Base-by-base conservation (phyloP, 768 basidiomycete genomes). In the Agaricus bisporus region DNA sequence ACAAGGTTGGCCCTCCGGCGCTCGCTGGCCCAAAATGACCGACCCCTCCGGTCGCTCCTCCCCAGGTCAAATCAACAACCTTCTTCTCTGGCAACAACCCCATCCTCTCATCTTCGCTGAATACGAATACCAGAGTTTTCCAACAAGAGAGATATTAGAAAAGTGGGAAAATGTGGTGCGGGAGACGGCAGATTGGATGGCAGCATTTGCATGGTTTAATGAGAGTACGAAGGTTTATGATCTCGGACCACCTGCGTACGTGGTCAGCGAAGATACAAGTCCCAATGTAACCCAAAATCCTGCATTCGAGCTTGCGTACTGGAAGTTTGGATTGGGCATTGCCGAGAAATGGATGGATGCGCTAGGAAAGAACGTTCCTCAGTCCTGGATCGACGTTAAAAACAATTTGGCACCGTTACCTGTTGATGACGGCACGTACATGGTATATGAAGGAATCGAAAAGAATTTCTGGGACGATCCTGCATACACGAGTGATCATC, bases 11-110 rank as follows among this genome's bases (percentile, higher is more conserved):
- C 52, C 69, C 10, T 60, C 70, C 7, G 82, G 82, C n/a, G 82
- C 81, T 17, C 74, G 82, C 25, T 82, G 80, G 80, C 75, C 78
- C 7, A 83, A 83, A 62, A 82, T 81, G 81, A 81, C 79, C 8
- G 80, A 82, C 56, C 82, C 82, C 0, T 70, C 73, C 0, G 81
- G 81, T 7, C 75, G 81, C 15, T 79, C 77, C 11, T 69, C 80
- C 0, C 82, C 82, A 0, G 81, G 81, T 1, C 71, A 81, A 55
- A 81, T 82, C 59, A 83, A 83, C 68, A 78, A 81, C 59, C 72
- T 82, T 14, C 71, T 84, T 35, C 79, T 84, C 51, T 84, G 81
- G 80, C 74, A 82, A 59, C 82, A 82, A 61, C 74, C 76, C 0
- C 81, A 83, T 61, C 80, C 81, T 1, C 68, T 84, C 26, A 66